Conservation (phyloP, 2,329 filamentous ascomycete genomes). For the Penicillium sp. region DNA sequence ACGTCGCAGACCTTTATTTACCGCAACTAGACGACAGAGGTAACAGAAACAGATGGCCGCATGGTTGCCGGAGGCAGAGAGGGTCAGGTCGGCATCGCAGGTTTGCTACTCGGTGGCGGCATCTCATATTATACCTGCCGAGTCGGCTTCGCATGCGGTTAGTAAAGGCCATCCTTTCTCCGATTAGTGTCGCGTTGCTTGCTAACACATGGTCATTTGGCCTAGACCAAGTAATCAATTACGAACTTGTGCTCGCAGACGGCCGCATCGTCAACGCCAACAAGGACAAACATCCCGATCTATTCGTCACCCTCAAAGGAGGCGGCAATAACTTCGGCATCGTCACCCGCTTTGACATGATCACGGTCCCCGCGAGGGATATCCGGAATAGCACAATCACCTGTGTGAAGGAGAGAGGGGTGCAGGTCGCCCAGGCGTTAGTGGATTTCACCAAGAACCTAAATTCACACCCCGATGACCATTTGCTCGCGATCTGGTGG, state of each 20-base stretch:
- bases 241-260: background rate
- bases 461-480: background rate
- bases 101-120: slow-evolving; percentile 2
- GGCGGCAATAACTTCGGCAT: slow-evolving; percentile 7
- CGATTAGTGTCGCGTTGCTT: background rate
- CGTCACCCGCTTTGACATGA: slow-evolving; percentile 7
- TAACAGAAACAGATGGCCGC: background rate
- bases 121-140: background rate
- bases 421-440: background rate
- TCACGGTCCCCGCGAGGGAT: background rate
- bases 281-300: background rate
- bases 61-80: slow-evolving; percentile 1
- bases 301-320: slow-evolving; percentile 1
- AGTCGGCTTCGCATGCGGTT: background rate
- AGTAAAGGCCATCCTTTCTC: background rate
- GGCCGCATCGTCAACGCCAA: background rate
- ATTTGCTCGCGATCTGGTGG: background rate
- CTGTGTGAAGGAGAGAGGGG: background rate
- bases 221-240: background rate
- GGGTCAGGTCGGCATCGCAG: background rate
- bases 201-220: background rate
- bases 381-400: background rate
- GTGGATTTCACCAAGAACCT: background rate
- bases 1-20: too few species aligned
- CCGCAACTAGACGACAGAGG: too few species aligned